Evolutionary conservation across 2,329 filamentous ascomycete species (phyloP).

Genomic region (Aplosporella prunicola): DNA sequence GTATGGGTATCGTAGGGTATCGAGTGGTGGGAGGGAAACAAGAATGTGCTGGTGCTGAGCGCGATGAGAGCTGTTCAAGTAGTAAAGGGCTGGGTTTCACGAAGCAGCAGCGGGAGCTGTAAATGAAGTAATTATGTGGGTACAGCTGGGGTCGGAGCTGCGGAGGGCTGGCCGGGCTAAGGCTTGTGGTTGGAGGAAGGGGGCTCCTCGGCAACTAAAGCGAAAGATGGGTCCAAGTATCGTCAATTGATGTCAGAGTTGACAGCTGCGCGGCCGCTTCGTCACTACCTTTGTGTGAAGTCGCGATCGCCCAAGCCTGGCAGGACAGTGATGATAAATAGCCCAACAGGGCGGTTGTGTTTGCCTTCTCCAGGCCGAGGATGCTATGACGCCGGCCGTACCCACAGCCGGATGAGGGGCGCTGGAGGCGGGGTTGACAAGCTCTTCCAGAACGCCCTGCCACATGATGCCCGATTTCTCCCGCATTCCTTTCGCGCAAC

Average conservation of each 20-base stretch:
- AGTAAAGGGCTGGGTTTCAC: too few relatives aligned
- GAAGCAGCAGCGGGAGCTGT: constrained; percentile 1
- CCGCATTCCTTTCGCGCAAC: constrained; percentile 3
- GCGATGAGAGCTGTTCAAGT: constrained; percentile 5
- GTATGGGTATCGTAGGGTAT: constrained; percentile 2
- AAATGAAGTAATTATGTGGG: constrained; percentile 11
- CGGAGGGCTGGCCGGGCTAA: constrained; percentile 9
- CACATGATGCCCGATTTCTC: constrained; percentile 6
- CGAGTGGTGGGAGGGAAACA: constrained; percentile 1
- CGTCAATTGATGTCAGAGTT: constrained; percentile 11
- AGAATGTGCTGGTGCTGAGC: background rate
- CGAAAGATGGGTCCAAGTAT: constrained; percentile 8
- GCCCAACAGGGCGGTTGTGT: too few relatives aligned
- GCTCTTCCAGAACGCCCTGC: constrained; percentile 1
- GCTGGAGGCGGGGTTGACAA: constrained; percentile 5
- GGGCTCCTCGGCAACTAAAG: constrained; percentile 4
- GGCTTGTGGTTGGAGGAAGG: constrained; percentile 10
- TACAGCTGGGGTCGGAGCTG: constrained; percentile 10
- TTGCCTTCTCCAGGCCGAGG: too few relatives aligned
- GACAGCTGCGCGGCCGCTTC: too few relatives aligned
- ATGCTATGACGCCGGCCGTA: constrained; percentile 6
- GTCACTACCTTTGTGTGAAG: too few relatives aligned
- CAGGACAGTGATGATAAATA: too few relatives aligned
- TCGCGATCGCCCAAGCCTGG: too few relatives aligned
- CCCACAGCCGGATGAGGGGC: constrained; percentile 8